Evolutionary conservation across 2,329 filamentous ascomycete genomes (phyloP), one percentile per base, ranked within the genome.

Genomic region (Arachnomyces sp.): DNA sequence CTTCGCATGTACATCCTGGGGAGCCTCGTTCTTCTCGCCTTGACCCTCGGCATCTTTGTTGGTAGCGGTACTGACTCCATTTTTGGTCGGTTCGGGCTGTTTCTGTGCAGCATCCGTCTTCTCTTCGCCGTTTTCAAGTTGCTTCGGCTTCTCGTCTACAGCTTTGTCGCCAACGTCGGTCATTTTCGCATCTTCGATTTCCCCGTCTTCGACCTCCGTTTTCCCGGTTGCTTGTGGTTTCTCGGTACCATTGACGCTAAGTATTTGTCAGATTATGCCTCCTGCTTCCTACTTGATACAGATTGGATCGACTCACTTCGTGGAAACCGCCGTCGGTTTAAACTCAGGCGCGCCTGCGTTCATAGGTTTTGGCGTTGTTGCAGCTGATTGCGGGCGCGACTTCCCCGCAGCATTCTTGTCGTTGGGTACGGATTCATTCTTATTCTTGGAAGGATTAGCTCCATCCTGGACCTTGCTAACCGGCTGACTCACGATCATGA

Each of bases 151-250:
- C 7, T 42, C 30, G 31, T 45, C 14, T 31, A 36, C 20, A 34
- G 31, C 31, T 36, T 48, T 36, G 11, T 47, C 13, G 45, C 36
- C 4, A 11, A 48, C 53, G 49, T 68, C 65, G 3, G 49, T 47
- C 58, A 65, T 65, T 42, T 63, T 67, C 5, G 64, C 61, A 47
- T 68, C 67, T 47, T 68, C 66, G 36, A 67, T 64, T 42, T 70
- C 65, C 8, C 64, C 65, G 49, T 68, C 65, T 41, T 67, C 64
- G 11, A 66, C 63, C 43, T 69, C 64, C 5, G 46, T 40, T 40
- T 55, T 61, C n/a, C 53, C 49, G 28, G 49, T 16, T 9, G 39
- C 31, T 37, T 60, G 50, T 6, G 50, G 33, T 30, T 49, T 58
- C 6, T 48, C 32, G 16, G 44, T 40, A 39, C 53, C 53, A 42